Evolutionary conservation across 1,284 basidiomycete species (phyloP), one percentile per base, ranked within the genome.

Genomic region (Apiotrichum siamense): DNA sequence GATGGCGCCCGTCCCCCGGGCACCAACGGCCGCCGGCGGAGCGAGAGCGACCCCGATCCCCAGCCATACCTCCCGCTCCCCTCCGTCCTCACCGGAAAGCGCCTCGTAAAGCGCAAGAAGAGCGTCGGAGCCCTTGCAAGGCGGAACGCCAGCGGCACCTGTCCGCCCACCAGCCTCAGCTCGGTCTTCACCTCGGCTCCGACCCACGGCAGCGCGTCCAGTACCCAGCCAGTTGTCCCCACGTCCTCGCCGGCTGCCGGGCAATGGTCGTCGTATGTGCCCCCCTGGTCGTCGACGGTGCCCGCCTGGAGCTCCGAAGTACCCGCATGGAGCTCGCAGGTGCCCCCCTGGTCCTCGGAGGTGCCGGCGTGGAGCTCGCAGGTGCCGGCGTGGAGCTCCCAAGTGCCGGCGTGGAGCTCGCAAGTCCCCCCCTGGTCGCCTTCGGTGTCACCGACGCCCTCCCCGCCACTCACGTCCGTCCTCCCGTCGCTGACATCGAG

Each of bases 181-280:
- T 46, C 48, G 27, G 43, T 26, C 11, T 43, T 43, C 29, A 43
- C 27, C 6, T 43, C 41, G 41, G 18, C 41, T 35, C 33, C 17
- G 17, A n/a, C 18, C 33, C 33, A 31, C 29, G 29, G 29, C 7
- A 31, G 7, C 33, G 33, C 33, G 7, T 35, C 10, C 33, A 15
- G 33, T 35, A n/a, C 17, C 12, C 12, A 35, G 12, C 33, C 17
- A 17, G 33, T n/a, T 7, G 33, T 35, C 12, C 33, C 17, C 33
- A 7, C 17, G 13, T 35, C 13, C 13, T 35, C 33, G 12, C 18
- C 33, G 12, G 7, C 7, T 35, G 33, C 18, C 33, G 13, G 13
- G 7, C 12, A 15, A 11, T 35, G 33, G 33, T 35, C 33, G 33
- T 35, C 33, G 10, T 15, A 31, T 31, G 29, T 31, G 11, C 29